These are phyloP conservation scores for Tubosaeta sp. DNA, from an alignment of 768 basidiomycete species.

Conservation along the genomic window DNA sequence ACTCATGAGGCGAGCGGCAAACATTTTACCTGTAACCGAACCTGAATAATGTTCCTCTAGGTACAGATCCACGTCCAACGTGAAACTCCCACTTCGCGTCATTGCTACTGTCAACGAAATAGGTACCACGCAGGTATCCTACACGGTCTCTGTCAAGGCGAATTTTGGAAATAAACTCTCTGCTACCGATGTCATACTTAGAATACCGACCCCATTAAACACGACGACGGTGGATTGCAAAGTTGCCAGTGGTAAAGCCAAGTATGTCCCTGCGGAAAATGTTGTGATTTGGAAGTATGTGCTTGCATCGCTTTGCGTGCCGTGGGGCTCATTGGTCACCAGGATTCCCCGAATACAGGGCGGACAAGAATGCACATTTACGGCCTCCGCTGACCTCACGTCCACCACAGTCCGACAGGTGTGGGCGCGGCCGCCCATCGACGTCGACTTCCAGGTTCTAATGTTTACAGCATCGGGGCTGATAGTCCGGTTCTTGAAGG, in stretches of 20 bases:
- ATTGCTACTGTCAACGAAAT: slow-evolving; percentile 92
- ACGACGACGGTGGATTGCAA: slow-evolving; percentile 92
- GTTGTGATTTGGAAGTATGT: slow-evolving; percentile 97
- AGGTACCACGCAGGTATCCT: slow-evolving; percentile 88
- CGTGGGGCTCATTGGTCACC: slow-evolving; percentile 4
- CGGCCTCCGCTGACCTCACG: slow-evolving; percentile 77
- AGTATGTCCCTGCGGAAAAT: slow-evolving; percentile 95
- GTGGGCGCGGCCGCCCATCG: slow-evolving; percentile 97
- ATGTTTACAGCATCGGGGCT: slow-evolving; percentile 98
- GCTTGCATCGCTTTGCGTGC: background rate
- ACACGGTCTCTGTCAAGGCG: slow-evolving; percentile 81
- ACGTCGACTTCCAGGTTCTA: slow-evolving; percentile 97
- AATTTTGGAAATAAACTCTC: slow-evolving; percentile 90
- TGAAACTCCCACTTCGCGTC: slow-evolving; percentile 88
- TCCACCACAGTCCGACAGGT: slow-evolving; percentile 90
- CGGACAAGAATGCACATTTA: slow-evolving; percentile 83
- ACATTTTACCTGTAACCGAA: slow-evolving; percentile 1
- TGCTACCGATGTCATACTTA: slow-evolving; percentile 86
- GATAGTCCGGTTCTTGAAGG: slow-evolving; percentile 95
- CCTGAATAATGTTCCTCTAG: slow-evolving; percentile 36
- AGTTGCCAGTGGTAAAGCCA: slow-evolving; percentile 89
- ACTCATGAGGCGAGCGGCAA: slow-evolving; percentile 74
- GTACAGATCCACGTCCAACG: slow-evolving; percentile 93
- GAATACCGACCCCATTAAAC: slow-evolving; percentile 95
- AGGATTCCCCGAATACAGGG: slow-evolving; percentile 94